Percentiles rank a stretch among this genome's conserved stretches.
Evolutionary conservation across 768 basidiomycete genomes (phyloP).

Genomic region (Trametes coccinea): DNA sequence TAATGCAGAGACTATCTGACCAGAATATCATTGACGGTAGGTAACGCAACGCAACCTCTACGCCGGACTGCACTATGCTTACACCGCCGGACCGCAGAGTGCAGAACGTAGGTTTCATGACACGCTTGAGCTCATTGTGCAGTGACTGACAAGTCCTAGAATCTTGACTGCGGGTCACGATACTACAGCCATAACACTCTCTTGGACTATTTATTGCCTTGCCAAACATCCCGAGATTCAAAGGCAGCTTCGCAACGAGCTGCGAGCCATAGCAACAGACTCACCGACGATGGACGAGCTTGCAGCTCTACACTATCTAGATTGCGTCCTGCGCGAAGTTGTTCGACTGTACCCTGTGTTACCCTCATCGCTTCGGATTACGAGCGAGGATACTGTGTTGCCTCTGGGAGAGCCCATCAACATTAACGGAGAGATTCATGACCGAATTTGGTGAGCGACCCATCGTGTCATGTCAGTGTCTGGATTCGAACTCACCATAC

Average conservation of each 20-base stretch:
- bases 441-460: constrained; percentile 27
- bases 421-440: constrained; percentile 17
- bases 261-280: constrained; percentile 24
- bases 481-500: too few relatives aligned
- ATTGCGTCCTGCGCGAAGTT: constrained; percentile 59
- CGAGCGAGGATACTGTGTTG: constrained; percentile 45
- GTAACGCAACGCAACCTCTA: neutral
- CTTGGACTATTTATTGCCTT: constrained; percentile 39
- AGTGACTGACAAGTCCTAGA: neutral
- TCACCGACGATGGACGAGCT: constrained; percentile 67
- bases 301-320: constrained; percentile 64
- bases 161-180: constrained; percentile 34
- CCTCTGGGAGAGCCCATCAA: constrained; percentile 41
- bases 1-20: constrained; percentile 32
- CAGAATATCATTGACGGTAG: constrained; percentile 36
- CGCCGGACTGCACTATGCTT: too few relatives aligned
- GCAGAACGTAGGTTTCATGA: neutral
- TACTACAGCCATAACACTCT: constrained; percentile 29
- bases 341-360: constrained; percentile 58
- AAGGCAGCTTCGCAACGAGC: constrained; percentile 40
- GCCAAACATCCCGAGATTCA: constrained; percentile 37
- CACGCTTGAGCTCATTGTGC: too few relatives aligned
- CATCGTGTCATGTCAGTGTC: constrained; percentile 17
- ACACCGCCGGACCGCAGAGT: neutral
- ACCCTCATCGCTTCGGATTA: constrained; percentile 47